Base-by-base conservation (phyloP, 225 moss, liverwort and hornwort species). In the Pseudisothecium myosuroides region DNA sequence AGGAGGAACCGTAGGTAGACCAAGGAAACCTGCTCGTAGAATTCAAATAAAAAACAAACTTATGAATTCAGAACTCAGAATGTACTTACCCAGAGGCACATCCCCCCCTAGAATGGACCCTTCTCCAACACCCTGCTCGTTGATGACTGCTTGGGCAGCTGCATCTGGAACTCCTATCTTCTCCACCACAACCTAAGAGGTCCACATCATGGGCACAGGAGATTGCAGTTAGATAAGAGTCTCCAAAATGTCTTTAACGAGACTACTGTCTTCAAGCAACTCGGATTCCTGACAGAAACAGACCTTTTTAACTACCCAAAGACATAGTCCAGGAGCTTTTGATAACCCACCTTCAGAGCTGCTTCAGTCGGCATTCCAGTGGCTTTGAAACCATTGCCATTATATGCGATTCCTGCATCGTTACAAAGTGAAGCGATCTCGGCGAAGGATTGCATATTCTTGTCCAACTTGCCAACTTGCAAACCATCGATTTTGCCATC, bases 281-380 rank as follows among this genome's bases (percentile, higher is more conserved):
- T 82, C 65, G 62, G 50, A 71, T n/a, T 63, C 62, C 63, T 36
- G 52, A 74, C 79, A 74, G 27, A 87, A 80, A 76, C 62, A 55
- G 5, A 71, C 15, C n/a, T 14, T 12, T 24, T 32, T 6, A 37
- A 74, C 2, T 17, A 59, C 59, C 58, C 27, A 85, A 89, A 45
- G 41, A 90, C 69, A 41, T 9, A 72, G 28, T 71, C 23, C 50
- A 83, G 29, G 31, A 89, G 62, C 11, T 76, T 83, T 64, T 73
- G 47, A 90, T 47, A 72, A 36, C 55, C 36, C 72, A 98, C 97
- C 96, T 97, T 98, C 13, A 98, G 90, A 43, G 98, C 98, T 84
- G 98, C 98, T 83, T 98, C 98, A 50, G 98, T 98, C 52, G 98
- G 97, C 91, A 98, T 95, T 72, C 98, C 98, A 83, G 95, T 96